phyloP scores from a whole-genome alignment of 257 asterid genomes.

The Perilla frutescens region DNA sequence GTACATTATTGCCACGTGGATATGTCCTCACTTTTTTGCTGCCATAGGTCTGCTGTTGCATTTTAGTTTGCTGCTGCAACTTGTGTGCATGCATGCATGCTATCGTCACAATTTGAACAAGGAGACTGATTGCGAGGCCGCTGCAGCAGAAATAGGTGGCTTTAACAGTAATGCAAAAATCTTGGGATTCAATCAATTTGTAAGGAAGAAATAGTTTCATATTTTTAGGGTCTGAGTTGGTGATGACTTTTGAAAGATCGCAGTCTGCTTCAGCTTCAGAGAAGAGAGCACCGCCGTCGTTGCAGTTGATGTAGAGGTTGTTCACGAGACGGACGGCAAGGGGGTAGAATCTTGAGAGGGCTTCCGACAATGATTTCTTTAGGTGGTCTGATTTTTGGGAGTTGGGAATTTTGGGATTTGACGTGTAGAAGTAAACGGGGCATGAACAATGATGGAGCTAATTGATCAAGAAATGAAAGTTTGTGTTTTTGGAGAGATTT shows the following conservation, averaged over 20 bases:
- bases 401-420: slow-evolving; percentile 30
- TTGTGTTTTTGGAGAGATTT: slow-evolving; percentile 12
- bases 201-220: background rate
- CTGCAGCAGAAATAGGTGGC: slow-evolving; percentile 49
- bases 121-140: slow-evolving; percentile 48
- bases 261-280: background rate
- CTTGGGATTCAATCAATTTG: slow-evolving; percentile 32
- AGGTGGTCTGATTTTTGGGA: slow-evolving; percentile 34
- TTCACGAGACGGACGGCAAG: slow-evolving; percentile 49
- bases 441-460: slow-evolving; percentile 42
- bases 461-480: slow-evolving; percentile 59
- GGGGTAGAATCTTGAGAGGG: slow-evolving; percentile 48
- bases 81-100: too few relatives aligned
- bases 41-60: too few relatives aligned
- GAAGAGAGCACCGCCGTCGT: background rate
- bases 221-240: background rate
- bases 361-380: slow-evolving; percentile 45
- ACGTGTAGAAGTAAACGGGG: slow-evolving; percentile 47
- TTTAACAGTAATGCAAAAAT: slow-evolving; percentile 39
- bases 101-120: too few relatives aligned
- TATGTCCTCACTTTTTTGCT: too few relatives aligned
- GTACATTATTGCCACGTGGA: too few relatives aligned
- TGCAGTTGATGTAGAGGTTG: slow-evolving; percentile 16
- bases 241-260: background rate
- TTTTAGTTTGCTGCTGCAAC: too few relatives aligned